Evolutionary conservation across 2,329 filamentous ascomycete genomes (phyloP).

Genomic region (Ophiocordyceps camponoti-saundersi): DNA sequence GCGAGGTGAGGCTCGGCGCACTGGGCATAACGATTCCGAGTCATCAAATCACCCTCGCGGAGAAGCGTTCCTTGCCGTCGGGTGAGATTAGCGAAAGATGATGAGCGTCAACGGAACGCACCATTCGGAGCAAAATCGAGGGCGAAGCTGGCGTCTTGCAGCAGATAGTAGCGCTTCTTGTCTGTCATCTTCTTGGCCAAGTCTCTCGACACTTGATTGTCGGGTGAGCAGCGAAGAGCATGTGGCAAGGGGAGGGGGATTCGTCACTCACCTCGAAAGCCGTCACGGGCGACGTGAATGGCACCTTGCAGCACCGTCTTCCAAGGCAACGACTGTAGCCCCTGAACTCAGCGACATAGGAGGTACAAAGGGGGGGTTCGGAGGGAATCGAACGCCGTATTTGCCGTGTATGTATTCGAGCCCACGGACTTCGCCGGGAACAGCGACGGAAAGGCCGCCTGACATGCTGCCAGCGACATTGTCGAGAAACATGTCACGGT

Average conservation of each 20-base stretch:
- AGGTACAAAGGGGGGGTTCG: not conserved
- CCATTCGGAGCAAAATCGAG: conserved; percentile 76
- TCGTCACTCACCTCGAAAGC: conserved; percentile 34
- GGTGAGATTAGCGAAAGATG: conserved; percentile 1
- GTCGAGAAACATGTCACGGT: conserved; percentile 68
- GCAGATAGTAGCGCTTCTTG: conserved; percentile 41
- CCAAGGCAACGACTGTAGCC: conserved; percentile 33
- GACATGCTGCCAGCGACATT: conserved; percentile 49
- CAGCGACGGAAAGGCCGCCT: conserved; percentile 55
- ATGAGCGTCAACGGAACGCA: conserved; percentile 4
- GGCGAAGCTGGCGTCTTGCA: conserved; percentile 64
- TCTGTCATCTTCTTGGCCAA: conserved; percentile 47
- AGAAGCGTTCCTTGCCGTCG: conserved; percentile 39
- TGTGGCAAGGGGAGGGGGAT: too few species aligned
- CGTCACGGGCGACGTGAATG: conserved; percentile 53
- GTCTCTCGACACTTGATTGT: conserved; percentile 45
- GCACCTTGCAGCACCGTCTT: conserved; percentile 56
- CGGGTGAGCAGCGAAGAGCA: too few species aligned
- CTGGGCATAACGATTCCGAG: conserved; percentile 59
- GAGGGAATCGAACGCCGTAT: conserved; percentile 35
- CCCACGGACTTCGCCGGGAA: conserved; percentile 63
- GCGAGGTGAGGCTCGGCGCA: conserved; percentile 5
- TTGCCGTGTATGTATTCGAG: conserved; percentile 61
- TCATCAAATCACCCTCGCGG: conserved; percentile 59
- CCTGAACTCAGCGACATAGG: not conserved